Evolutionary conservation across 2,329 filamentous ascomycete genomes (phyloP).

Genomic region (Xylaria arbuscula): DNA sequence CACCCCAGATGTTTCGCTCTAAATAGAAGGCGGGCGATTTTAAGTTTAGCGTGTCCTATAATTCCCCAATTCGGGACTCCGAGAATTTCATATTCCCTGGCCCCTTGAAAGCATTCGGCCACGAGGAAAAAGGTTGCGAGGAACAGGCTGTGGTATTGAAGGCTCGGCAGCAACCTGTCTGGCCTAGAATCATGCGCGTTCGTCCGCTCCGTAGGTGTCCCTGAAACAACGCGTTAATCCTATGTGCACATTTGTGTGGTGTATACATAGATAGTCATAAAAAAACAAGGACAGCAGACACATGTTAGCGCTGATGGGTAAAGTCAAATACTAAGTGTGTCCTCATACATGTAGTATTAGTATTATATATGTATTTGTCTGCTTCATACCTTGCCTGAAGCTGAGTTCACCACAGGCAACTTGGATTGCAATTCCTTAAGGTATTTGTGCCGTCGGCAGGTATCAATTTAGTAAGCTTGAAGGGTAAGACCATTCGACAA

Average conservation of each 20-base stretch:
- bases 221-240: neutral
- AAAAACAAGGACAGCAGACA: neutral
- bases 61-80: slow-evolving; percentile 8
- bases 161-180: neutral
- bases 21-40: slow-evolving; percentile 7
- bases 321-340: neutral
- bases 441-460: slow-evolving; percentile 20
- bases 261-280: neutral
- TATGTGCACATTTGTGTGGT: neutral
- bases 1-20: neutral
- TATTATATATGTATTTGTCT: neutral
- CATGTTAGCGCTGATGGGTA: neutral
- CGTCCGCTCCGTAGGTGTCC: neutral
- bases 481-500: slow-evolving; percentile 24
- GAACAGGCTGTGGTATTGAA: too few relatives aligned
- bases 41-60: neutral
- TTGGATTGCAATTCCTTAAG: slow-evolving; percentile 10
- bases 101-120: too few relatives aligned
- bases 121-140: too few relatives aligned
- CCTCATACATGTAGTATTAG: neutral
- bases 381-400: neutral
- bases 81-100: slow-evolving; percentile 12
- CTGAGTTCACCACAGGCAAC: neutral
- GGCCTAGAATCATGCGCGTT: too few relatives aligned
- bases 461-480: slow-evolving; percentile 34